Percentiles rank a stretch among this genome's conserved stretches.
Evolutionary conservation across 2,329 filamentous ascomycete genomes (phyloP).

Genomic region (Didymella glomerata): DNA sequence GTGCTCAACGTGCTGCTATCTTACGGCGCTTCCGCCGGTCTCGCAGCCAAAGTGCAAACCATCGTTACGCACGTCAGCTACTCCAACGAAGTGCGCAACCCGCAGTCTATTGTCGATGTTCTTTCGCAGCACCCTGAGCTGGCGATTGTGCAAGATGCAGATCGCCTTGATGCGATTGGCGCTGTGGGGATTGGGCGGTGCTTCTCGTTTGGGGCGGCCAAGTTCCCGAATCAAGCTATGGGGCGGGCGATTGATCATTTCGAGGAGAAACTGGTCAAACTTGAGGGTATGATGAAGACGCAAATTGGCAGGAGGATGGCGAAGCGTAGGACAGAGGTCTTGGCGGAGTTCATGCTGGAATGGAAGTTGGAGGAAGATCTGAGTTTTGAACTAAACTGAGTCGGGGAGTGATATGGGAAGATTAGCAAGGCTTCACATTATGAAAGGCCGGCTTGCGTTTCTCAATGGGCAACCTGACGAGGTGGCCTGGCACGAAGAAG

Average conservation of each 20-base stretch:
- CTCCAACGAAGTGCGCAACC: conserved; percentile 74
- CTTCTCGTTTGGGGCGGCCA: conserved; percentile 75
- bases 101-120: conserved; percentile 66
- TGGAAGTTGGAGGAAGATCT: conserved; percentile 28
- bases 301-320: conserved; percentile 34
- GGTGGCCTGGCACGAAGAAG: background rate
- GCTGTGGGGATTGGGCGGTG: conserved; percentile 82
- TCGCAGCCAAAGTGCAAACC: conserved; percentile 73
- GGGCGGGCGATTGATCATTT: conserved; percentile 46
- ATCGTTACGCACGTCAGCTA: conserved; percentile 83
- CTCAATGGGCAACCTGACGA: too few species aligned
- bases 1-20: conserved; percentile 64
- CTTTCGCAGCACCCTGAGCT: conserved; percentile 74
- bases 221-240: conserved; percentile 38
- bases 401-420: background rate
- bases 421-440: background rate
- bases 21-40: conserved; percentile 62
- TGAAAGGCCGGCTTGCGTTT: too few species aligned
- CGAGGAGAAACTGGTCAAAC: conserved; percentile 45
- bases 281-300: conserved; percentile 51
- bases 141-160: conserved; percentile 89
- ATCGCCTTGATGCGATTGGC: conserved; percentile 89
- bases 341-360: conserved; percentile 29
- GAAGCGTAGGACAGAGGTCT: conserved; percentile 21
- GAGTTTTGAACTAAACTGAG: conserved; percentile 27